These are phyloP conservation scores for Poronia punctata DNA, from an alignment of 495 filamentous ascomycete species.

Conservation along the genomic window DNA sequence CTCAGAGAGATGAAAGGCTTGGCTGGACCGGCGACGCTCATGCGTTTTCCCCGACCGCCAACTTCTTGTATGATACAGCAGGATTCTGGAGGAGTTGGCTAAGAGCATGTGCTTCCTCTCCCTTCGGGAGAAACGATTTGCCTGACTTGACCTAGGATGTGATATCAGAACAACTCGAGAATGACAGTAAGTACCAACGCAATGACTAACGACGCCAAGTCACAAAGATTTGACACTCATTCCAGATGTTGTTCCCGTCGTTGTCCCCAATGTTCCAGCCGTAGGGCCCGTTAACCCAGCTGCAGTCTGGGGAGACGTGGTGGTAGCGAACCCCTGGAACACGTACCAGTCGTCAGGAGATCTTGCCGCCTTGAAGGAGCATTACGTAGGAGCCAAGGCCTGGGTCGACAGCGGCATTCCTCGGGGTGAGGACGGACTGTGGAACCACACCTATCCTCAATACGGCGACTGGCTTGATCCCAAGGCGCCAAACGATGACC, in stretches of 20 bases:
- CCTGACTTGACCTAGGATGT: slow-evolving; percentile 22
- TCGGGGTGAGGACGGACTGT: slow-evolving; percentile 32
- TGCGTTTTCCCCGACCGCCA: slow-evolving; percentile 41
- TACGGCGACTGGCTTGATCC: slow-evolving; percentile 51
- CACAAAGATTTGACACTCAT: no score
- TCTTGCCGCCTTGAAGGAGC: slow-evolving; percentile 27
- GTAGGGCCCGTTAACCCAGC: slow-evolving; percentile 17
- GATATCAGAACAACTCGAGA: slow-evolving; percentile 29
- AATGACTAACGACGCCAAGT: neutral
- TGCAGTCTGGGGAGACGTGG: slow-evolving; percentile 40
- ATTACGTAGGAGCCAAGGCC: slow-evolving; percentile 38
- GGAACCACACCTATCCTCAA: slow-evolving; percentile 34
- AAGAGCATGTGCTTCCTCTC: slow-evolving; percentile 10
- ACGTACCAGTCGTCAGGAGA: slow-evolving; percentile 40
- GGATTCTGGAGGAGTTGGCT: slow-evolving; percentile 47
- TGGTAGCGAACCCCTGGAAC: slow-evolving; percentile 38
- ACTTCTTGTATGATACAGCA: slow-evolving; percentile 43
- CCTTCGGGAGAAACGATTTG: neutral
- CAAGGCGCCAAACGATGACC: slow-evolving; percentile 33
- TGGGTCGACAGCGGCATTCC: slow-evolving; percentile 44
- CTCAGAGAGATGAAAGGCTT: slow-evolving; percentile 48
- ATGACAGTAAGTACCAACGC: slow-evolving; percentile 9
- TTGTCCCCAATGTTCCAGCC: slow-evolving; percentile 34
- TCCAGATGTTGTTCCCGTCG: slow-evolving; percentile 28
- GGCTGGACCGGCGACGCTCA: slow-evolving; percentile 52